Evolutionary conservation across 2,329 filamentous ascomycete species (phyloP), one percentile per base, ranked within the genome.

Genomic region (Aplosporella prunicola): DNA sequence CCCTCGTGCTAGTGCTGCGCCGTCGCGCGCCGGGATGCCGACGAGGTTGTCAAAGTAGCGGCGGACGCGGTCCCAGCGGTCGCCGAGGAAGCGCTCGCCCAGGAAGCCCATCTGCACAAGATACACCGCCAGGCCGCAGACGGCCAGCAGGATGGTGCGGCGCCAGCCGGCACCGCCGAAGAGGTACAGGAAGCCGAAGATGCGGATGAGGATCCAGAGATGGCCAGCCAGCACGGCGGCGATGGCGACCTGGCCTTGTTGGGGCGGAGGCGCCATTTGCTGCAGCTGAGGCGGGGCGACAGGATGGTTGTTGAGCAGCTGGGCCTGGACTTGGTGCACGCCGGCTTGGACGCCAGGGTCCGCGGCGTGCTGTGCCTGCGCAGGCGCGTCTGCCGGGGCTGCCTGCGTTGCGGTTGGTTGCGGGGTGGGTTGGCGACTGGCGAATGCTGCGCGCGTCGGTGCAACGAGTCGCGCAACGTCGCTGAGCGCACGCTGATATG

Each of bases 101-200:
- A 40, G 20, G n/a, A 40, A 18, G 9, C 57, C 57, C 15, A 47
- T 43, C 14, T 58, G 46, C 6, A 61, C 43, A 26, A 56, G 35
- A 46, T 52, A 61, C 39, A 60, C 57, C 5, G 51, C 53, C 5
- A 56, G n/a, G 2, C 53, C 58, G 14, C 60, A 52, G 4, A 51
- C 45, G 3, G 47, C 36, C 4, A 62, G 43, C 9, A 53, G 45
- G 8, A 58, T 32, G 4, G 58, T 52, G 20, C 58, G 48, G 13
- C 50, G 43, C 53, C 57, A 60, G 25, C 57, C 55, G 31, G 58
- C 49, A 42, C 57, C 57, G 10, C 32, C 66, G 40, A 74, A 62
- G 47, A 76, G 63, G 48, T 72, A 75, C 36, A 66, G 65, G 49
- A 75, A 71, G 38, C 73, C 66, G 43, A 71, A 66, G 26, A 76